Base-by-base conservation (phyloP, 2,329 filamentous ascomycete species). In the Cytospora mali region DNA sequence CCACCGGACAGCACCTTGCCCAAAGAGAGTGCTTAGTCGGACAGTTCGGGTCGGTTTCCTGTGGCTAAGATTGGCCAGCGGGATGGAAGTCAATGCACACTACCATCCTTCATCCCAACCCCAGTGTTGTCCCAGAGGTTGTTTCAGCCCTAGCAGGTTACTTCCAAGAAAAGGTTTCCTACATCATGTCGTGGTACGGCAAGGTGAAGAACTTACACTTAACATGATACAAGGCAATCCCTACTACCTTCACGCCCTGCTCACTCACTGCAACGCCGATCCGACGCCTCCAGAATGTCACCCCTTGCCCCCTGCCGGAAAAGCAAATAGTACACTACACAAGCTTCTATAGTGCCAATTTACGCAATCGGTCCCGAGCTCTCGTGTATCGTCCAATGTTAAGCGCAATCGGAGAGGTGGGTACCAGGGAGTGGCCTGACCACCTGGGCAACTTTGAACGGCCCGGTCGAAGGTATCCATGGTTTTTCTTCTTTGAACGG, bases 1-100 rank as follows among this genome's bases (percentile, higher is more conserved):
- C 54, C 31, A 31, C 31, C 53, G 42, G 16, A 39, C 58, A 48
- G 58, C 58, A 48, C 13, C 10, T n/a, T 39, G 50, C 33, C 50
- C 58, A 60, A 54, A 60, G 48, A 60, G 58, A 54, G 58, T 60
- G 58, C 58, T 54, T 60, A 60, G 58, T 60, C 50, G 58, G n/a
- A n/a, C n/a, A n/a, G n/a, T n/a, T n/a, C n/a, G n/a, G 48, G 58
- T 27, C 50, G 35, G 53, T 48, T 33, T 29, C 18, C 50, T 60
- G 50, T 50, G 4, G 58, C 31, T 52, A 54, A 52, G 50, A 35
- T 46, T 46, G n/a, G 11, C 39, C 51, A 60, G 50, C n/a, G 49
- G 18, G 35, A 35, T n/a, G 39, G 21, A 23, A 46, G n/a, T 23
- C 9, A 2, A 11, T 23, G n/a, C 42, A 33, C 6, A 10, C 42